phyloP scores from a whole-genome alignment of 2,329 filamentous ascomycete species.

The Sporothrix brunneoviolacea region DNA sequence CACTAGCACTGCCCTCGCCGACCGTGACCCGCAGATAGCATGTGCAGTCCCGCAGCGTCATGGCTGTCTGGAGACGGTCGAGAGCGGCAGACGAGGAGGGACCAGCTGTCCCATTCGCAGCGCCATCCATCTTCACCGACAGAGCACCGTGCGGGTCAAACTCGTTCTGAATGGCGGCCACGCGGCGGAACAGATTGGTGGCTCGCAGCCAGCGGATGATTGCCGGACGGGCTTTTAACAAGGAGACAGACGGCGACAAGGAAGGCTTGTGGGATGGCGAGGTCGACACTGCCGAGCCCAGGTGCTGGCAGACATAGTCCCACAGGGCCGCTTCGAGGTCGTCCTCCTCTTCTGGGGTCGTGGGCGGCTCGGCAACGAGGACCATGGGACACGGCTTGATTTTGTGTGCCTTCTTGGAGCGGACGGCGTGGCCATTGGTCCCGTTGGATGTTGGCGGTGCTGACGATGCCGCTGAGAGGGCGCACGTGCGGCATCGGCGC shows the following conservation, averaged over 20 bases:
- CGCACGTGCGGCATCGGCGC: constrained; percentile 68
- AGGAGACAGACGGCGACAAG: neutral
- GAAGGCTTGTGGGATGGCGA: constrained; percentile 21
- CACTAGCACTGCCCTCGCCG: constrained; percentile 40
- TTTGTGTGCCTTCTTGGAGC: constrained; percentile 10
- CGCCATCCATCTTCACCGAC: neutral
- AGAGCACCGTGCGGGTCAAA: constrained; percentile 22
- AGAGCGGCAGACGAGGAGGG: constrained; percentile 24
- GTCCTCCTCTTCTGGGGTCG: constrained; percentile 3
- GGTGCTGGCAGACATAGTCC: constrained; percentile 29
- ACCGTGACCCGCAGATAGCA: constrained; percentile 56
- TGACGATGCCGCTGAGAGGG: constrained; percentile 34
- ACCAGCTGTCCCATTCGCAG: too few species aligned
- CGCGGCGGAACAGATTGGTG: constrained; percentile 36
- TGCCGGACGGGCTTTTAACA: constrained; percentile 22
- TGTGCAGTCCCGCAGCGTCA: constrained; percentile 77
- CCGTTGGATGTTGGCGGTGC: neutral
- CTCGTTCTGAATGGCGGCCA: constrained; percentile 31
- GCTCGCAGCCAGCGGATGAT: constrained; percentile 33
- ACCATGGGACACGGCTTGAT: constrained; percentile 20
- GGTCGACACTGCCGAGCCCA: constrained; percentile 26
- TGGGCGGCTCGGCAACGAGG: constrained; percentile 12
- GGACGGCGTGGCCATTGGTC: neutral
- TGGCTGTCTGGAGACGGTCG: constrained; percentile 57
- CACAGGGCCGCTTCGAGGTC: constrained; percentile 16